These are phyloP conservation scores for Diaporthe humulicola DNA, from an alignment of 2,329 filamentous ascomycete species.

Conservation along the genomic window DNA sequence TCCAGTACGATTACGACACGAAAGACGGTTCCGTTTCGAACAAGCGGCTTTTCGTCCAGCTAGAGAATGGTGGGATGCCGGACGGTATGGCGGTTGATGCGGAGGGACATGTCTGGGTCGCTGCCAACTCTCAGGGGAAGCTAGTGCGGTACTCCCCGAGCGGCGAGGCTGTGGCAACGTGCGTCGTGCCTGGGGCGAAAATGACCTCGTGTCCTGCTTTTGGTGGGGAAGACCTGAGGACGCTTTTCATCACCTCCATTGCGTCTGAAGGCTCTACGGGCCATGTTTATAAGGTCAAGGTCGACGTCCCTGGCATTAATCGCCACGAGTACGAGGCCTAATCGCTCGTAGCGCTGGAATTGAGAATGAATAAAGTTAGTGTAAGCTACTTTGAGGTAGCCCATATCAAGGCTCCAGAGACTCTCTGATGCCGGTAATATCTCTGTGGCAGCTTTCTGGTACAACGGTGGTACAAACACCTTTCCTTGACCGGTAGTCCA, in stretches of 20 bases:
- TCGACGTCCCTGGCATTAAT: conserved; percentile 34
- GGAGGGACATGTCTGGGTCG: conserved; percentile 36
- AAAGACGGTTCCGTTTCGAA: conserved; percentile 25
- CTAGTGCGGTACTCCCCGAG: conserved; percentile 38
- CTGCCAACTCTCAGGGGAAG: conserved; percentile 40
- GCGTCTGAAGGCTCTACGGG: conserved; percentile 38
- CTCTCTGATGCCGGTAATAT: neutral
- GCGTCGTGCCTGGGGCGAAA: conserved; percentile 37
- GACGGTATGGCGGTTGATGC: conserved; percentile 37
- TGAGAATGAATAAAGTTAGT: neutral
- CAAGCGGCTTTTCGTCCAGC: conserved; percentile 32
- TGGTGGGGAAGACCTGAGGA: conserved; percentile 37
- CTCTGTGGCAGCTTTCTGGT: neutral
- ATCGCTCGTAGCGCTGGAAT: too few species aligned
- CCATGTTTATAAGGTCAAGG: conserved; percentile 37
- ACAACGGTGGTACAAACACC: neutral
- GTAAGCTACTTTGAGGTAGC: neutral
- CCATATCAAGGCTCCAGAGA: too few species aligned
- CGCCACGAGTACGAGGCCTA: conserved; percentile 29
- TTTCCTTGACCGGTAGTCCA: neutral
- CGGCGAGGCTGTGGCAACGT: conserved; percentile 29
- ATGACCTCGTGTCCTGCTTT: conserved; percentile 41
- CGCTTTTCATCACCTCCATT: conserved; percentile 41
- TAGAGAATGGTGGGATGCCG: conserved; percentile 34
- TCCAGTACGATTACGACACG: conserved; percentile 32